Base-by-base conservation (phyloP, 306 rosid species). In the Cicer bijugum region DNA sequence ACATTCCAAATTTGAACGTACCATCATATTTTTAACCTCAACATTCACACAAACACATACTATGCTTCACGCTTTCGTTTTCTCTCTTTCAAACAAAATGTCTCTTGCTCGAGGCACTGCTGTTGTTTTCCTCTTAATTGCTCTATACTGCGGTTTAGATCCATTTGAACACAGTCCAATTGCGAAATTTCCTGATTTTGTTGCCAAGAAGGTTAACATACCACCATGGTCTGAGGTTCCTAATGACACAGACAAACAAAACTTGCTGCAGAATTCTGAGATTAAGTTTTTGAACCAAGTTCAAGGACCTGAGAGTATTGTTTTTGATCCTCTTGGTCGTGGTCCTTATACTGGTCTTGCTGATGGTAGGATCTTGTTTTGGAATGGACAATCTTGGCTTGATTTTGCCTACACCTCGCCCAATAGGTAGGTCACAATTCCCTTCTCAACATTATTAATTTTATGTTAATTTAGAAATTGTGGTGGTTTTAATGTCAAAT, bases 341-440 rank as follows among this genome's bases (percentile, higher is more conserved):
- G 98, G 98, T 0, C 98, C 98, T 12, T 94, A 91, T 55, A 83
- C 95, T 4, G 98, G 98, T 17, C 88, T 94, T 28, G 98, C 97
- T 44, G 98, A 94, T 81, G 98, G 98, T 10, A 79, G 89, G 55
- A 63, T 94, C 6, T 10, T 94, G 43, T 83, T 91, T 84, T 91
- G 95, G 96, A 80, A 89, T 52, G 95, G 91, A 9, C 64, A 88
- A 2, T 72, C 90, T 8, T 94, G 97, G 97, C 2, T 80, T 74
- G 85, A 88, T 57, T 94, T 94, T 67, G 97, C 97, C 61, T 75
- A 78, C 52, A 94, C 97, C 37, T 94, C 98, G 1, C 71, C 95
- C 17, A 84, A 91, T 67, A 91, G 97, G 98, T 59, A 12, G 1
- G 10, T 91, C 11, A 23, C 40, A 6, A 1, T 73, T 51, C n/a